These are phyloP conservation scores for Brachypodium distachyon DNA, from an alignment of 202 grass and related monocot genomes.

Conservation along the genomic window DNA sequence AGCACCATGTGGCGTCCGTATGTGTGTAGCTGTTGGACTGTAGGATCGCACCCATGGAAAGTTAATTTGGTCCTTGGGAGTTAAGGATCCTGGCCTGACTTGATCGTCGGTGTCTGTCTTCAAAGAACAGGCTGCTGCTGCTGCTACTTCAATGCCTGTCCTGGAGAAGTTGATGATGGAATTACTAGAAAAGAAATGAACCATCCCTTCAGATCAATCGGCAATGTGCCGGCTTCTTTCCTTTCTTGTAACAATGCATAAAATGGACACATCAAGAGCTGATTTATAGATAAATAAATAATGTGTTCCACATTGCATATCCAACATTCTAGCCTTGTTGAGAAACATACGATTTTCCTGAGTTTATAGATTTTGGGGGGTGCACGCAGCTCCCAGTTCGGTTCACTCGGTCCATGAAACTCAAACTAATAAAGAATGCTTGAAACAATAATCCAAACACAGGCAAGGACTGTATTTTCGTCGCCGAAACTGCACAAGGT, in stretches of 20 bases:
- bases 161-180: neutral
- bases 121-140: too few relatives aligned
- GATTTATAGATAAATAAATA: constrained; percentile 20
- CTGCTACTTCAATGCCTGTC: neutral
- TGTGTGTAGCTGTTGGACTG: neutral
- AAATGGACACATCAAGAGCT: too few relatives aligned
- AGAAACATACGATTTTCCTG: neutral
- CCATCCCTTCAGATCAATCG: neutral
- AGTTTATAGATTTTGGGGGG: neutral
- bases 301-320: constrained; percentile 6
- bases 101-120: too few relatives aligned
- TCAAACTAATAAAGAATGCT: constrained; percentile 69
- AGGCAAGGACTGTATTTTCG: constrained; percentile 14
- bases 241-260: neutral
- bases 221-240: neutral
- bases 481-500: constrained; percentile 48
- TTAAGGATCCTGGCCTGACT: neutral
- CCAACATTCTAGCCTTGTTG: constrained; percentile 7
- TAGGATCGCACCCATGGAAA: neutral
- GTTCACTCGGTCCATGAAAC: constrained; percentile 30
- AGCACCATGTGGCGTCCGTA: neutral
- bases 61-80: neutral
- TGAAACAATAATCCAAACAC: constrained; percentile 17
- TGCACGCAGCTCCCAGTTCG: neutral
- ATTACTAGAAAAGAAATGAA: neutral